Evolutionary conservation across 2,329 filamentous ascomycete genomes (phyloP), one percentile per base, ranked within the genome.

Genomic region (Aspergillus sp.): DNA sequence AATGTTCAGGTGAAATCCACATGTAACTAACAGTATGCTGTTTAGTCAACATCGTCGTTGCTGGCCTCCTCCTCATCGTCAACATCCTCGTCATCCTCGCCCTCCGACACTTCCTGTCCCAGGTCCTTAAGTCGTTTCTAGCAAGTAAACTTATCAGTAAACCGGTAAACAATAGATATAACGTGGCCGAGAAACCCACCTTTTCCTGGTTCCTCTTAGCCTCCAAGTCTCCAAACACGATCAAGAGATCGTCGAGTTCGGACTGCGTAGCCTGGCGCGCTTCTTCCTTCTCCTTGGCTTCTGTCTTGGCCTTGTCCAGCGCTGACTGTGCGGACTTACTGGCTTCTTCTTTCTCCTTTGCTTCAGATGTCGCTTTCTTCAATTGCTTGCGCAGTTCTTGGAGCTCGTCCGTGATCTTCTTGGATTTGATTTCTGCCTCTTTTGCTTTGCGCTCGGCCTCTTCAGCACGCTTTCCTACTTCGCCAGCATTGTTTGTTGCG

Each of bases 181-280:
- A 10, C 26, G 35, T n/a, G n/a, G 41, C 7, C 4, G 19, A 28
- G 19, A 9, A 28, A 63, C 75, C 54, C 68, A 85, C 84, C 76
- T 87, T 91, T 61, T 91, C 88, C 56, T 79, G 81, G 38, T 77
- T 75, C 42, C 81, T 74, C 69, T 90, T 91, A 45, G 88, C 85
- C 65, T 93, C 87, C 12, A 89, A 62, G 60, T 93, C 87, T 9
- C 80, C 82, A 65, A 90, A 88, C 4, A 93, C 83, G 71, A 91
- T 85, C 33, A 93, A 70, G 45, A 91, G 73, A 63, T 93, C 87
- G 55, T 93, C 87, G 41, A 91, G 73, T 64, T 93, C 87, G 2
- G 79, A 75, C 61, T 91, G 86, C 4, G 77, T 76, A 1, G 77
- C 69, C 50, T 80, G 75, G 46, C 78, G 81, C 48, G 84, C 81